Conservation (phyloP, 139 green algal genomes). For the Chlorella sp. region DNA sequence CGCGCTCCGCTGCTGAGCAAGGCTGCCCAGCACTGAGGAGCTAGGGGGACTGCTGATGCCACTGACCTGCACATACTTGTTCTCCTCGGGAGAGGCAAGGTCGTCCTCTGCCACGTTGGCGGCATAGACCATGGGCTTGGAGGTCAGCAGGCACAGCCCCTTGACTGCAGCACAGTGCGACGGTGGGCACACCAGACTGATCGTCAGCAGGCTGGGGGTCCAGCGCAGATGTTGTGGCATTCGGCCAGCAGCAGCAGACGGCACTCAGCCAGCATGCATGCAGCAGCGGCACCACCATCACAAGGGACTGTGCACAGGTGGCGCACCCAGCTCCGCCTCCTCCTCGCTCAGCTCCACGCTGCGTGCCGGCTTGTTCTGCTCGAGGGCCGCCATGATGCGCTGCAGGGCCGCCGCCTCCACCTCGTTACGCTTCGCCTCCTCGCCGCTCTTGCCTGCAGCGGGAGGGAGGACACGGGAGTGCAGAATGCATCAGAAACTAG, state of each 20-base stretch:
- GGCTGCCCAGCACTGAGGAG: too few relatives aligned
- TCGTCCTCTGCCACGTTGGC: conserved; percentile 96
- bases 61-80: conserved; percentile 83
- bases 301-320: too few relatives aligned
- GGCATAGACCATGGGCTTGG: conserved; percentile 91
- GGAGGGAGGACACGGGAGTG: not conserved
- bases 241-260: too few relatives aligned
- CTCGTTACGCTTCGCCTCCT: conserved; percentile 74
- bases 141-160: conserved; percentile 84
- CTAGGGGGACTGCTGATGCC: not conserved
- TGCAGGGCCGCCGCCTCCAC: conserved; percentile 80
- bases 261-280: too few relatives aligned
- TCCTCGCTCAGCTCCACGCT: conserved; percentile 79
- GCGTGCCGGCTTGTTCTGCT: conserved; percentile 80
- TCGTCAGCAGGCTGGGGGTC: too few relatives aligned
- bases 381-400: conserved; percentile 63
- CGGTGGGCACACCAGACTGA: too few relatives aligned
- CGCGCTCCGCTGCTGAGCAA: too few relatives aligned
- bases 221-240: too few relatives aligned
- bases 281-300: too few relatives aligned
- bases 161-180: conserved; percentile 62
- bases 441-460: conserved; percentile 76
- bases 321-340: conserved; percentile 60
- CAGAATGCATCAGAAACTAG: conserved; percentile 62
- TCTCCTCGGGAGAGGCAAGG: conserved; percentile 81